A percentile compares a stretch with the other conserved stretches of the same genome.
Evolutionary conservation across 495 filamentous ascomycete genomes (phyloP).

Genomic region (Eremomyces bilateralis): DNA sequence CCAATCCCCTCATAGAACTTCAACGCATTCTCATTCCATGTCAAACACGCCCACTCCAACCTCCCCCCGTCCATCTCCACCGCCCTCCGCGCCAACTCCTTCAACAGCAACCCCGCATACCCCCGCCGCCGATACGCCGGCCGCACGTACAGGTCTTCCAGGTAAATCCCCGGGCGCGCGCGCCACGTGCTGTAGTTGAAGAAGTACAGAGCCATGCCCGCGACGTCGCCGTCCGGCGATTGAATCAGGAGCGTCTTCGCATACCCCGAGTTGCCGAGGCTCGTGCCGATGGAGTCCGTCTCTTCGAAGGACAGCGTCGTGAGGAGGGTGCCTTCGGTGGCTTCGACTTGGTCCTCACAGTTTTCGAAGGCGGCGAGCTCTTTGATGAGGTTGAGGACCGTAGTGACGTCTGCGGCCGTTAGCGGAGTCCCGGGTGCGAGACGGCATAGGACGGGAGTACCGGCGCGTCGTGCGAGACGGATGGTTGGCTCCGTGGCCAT

Average conservation of each 20-base stretch:
- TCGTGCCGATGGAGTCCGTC: neutral
- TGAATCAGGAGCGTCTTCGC: neutral
- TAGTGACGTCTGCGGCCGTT: neutral
- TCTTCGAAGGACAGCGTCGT: constrained; percentile 56
- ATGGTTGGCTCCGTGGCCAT: constrained; percentile 4
- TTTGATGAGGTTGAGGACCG: constrained; percentile 54
- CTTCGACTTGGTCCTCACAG: constrained; percentile 49
- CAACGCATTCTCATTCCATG: constrained; percentile 78
- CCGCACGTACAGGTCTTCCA: constrained; percentile 81
- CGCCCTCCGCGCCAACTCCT: constrained; percentile 54
- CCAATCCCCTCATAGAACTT: constrained; percentile 70
- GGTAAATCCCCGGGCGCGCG: constrained; percentile 66
- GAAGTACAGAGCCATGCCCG: constrained; percentile 47
- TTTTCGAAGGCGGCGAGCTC: constrained; percentile 80
- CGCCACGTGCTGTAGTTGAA: constrained; percentile 72
- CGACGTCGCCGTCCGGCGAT: constrained; percentile 15
- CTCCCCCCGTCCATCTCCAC: constrained; percentile 47
- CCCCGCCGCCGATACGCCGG: constrained; percentile 46
- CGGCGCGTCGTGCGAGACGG: constrained; percentile 12
- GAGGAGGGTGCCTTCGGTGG: constrained; percentile 51
- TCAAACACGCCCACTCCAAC: constrained; percentile 84
- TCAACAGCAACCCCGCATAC: constrained; percentile 57
- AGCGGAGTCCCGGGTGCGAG: neutral
- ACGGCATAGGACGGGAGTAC: constrained; percentile 2
- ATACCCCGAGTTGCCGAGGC: neutral